Base-by-base conservation (phyloP, 768 basidiomycete genomes). In the Phaeotremella skinneri region DNA sequence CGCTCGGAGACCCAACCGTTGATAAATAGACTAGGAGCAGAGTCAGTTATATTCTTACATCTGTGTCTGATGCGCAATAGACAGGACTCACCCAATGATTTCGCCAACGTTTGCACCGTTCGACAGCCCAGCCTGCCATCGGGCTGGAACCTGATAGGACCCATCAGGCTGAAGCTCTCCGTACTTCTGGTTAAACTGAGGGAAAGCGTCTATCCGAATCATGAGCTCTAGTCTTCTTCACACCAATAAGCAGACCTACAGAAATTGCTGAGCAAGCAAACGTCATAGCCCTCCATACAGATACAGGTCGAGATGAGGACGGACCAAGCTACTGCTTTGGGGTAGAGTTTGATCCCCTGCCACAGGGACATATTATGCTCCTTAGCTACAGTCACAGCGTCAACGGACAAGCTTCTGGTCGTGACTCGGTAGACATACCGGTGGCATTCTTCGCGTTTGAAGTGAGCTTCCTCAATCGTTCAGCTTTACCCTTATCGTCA, bases 81-180 rank as follows among this genome's bases (percentile, higher is more conserved):
- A 47, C n/a, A 25, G 34, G n/a, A 34, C n/a, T 16, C 39, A 42
- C 41, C 78, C 78, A 31, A 79, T 57, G 57, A 79, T 77, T 34
- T 76, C 73, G 25, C 78, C 78, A 49, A 63, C 66, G 34, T 76
- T 74, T 34, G 71, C 73, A 29, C 76, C 79, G 66, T 79, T 79
- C 21, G 66, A 66, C 25, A 80, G 62, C 43, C 76, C 78, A 17
- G 77, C 67, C 52, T 79, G 79, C 79, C 79, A 79, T 37, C 65
- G 56, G 0, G 79, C 75, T 0, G 78, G 75, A 23, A 80, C 70
- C 23, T 74, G 63, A 54, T 77, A 79, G 1, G 58, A 54, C 7
- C 76, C 78, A 48, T 71, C 68, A 9, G 62, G 42, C 16, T 42
- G 45, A 47, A 68, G 27, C 16, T 63, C 66, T 42, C 72, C 75